Evolutionary conservation across 2,329 filamentous ascomycete genomes (phyloP).

Genomic region (Sclerotinia spermophila): DNA sequence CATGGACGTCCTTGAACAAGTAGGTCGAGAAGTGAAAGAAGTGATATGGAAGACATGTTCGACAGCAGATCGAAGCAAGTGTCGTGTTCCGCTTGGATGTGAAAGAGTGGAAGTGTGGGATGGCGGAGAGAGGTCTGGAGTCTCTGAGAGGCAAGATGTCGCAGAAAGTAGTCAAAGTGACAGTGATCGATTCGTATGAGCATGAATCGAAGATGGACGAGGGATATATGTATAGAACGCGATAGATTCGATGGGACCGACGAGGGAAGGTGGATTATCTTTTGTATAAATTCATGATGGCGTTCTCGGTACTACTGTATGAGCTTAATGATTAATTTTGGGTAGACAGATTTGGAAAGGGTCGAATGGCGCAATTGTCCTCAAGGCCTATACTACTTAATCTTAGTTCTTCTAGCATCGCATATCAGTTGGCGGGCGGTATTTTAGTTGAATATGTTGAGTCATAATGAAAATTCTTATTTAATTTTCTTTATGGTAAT

Average conservation of each 20-base stretch:
- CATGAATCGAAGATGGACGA: neutral
- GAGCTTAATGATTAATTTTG: neutral
- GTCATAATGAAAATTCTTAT: neutral
- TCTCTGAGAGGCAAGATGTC: constrained; percentile 30
- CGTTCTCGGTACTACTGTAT: neutral
- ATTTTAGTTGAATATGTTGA: neutral
- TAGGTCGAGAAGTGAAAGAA: constrained; percentile 75
- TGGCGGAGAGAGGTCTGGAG: constrained; percentile 18
- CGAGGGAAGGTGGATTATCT: neutral
- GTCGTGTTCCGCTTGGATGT: constrained; percentile 33
- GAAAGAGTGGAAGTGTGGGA: constrained; percentile 32
- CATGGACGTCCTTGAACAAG: constrained; percentile 78
- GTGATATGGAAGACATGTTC: constrained; percentile 76
- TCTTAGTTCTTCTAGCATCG: neutral
- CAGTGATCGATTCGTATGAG: constrained; percentile 10
- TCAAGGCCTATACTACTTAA: neutral
- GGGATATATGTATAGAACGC: neutral
- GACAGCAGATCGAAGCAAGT: constrained; percentile 29
- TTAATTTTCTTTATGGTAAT: neutral
- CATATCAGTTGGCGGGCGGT: neutral
- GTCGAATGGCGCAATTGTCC: no score
- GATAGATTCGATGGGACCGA: neutral
- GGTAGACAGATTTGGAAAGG: neutral
- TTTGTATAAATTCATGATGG: neutral
- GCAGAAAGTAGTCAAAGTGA: constrained; percentile 9